A percentile compares a stretch with the other conserved stretches of the same genome.
Conservation (phyloP, 169 alveolate genomes). For the Pseudocohnilembus persalinus region DNA sequence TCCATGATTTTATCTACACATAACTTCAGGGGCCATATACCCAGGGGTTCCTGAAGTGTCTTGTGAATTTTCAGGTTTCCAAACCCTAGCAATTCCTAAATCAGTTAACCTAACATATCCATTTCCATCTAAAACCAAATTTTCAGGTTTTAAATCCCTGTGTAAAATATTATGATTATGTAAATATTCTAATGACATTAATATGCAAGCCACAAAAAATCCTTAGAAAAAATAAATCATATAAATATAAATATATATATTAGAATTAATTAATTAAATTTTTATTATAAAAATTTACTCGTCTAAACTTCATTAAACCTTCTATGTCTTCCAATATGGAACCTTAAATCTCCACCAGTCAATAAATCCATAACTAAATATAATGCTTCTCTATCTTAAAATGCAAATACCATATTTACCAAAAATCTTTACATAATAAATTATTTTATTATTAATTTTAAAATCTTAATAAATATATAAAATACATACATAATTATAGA, state of each 20-base stretch:
- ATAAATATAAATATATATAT: neutral
- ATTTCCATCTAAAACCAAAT: conserved; percentile 73
- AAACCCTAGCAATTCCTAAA: conserved; percentile 72
- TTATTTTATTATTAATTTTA: too few species aligned
- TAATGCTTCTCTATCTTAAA: conserved; percentile 70
- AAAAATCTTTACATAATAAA: too few species aligned
- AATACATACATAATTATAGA: conserved; percentile 4
- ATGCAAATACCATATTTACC: conserved; percentile 82
- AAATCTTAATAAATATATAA: too few species aligned
- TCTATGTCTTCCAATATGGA: conserved; percentile 66
- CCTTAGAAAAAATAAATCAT: neutral
- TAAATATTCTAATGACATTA: conserved; percentile 78
- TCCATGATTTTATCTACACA: conserved; percentile 74
- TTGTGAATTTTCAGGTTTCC: conserved; percentile 61
- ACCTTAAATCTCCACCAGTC: conserved; percentile 85
- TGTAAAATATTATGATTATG: conserved; percentile 74
- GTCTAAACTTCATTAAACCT: conserved; percentile 71
- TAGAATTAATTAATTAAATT: neutral
- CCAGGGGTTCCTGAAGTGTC: conserved; percentile 85
- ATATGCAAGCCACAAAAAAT: conserved; percentile 67
- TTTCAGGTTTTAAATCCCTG: conserved; percentile 85
- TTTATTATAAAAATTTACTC: conserved; percentile 10
- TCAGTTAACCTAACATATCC: conserved; percentile 78
- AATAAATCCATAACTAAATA: conserved; percentile 75
- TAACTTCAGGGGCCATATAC: conserved; percentile 82